Conservation (phyloP, 106 monocot species). For the Alisma plantagoaquatica region DNA sequence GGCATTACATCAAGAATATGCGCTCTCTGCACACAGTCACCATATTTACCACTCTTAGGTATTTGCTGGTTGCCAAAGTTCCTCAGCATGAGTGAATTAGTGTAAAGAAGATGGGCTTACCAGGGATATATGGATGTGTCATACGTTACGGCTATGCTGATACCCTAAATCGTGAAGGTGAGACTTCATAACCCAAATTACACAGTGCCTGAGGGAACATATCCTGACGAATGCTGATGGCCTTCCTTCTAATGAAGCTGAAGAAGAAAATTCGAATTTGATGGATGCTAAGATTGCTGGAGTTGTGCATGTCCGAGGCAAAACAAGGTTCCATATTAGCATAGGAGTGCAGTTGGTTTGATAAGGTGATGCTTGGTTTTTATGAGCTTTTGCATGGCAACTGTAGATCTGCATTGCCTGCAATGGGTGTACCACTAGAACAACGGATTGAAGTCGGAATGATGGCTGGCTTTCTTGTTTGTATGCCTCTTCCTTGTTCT, state of each 20-base stretch:
- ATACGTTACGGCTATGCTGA: slow-evolving; percentile 68
- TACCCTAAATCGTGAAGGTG: slow-evolving; percentile 22
- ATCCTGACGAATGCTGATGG: slow-evolving; percentile 19
- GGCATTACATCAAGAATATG: slow-evolving; percentile 49
- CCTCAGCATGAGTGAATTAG: slow-evolving; percentile 27
- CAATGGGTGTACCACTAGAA: slow-evolving; percentile 34
- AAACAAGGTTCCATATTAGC: slow-evolving; percentile 42
- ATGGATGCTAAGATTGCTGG: slow-evolving; percentile 32
- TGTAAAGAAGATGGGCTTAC: slow-evolving; percentile 27
- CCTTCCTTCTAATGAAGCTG: not conserved
- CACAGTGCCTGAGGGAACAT: slow-evolving; percentile 12
- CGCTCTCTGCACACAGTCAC: slow-evolving; percentile 46
- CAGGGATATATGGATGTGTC: slow-evolving; percentile 43
- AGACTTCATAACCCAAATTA: slow-evolving; percentile 44
- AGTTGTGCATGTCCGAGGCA: slow-evolving; percentile 64
- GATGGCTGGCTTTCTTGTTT: no score
- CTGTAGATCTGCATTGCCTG: slow-evolving; percentile 59
- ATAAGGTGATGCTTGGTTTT: slow-evolving; percentile 51
- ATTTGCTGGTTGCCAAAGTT: slow-evolving; percentile 49
- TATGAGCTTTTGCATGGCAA: slow-evolving; percentile 65
- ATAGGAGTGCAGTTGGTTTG: slow-evolving; percentile 28
- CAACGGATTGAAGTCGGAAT: slow-evolving; percentile 66
- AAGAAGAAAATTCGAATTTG: slow-evolving; percentile 29
- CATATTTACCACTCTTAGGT: slow-evolving; percentile 41
- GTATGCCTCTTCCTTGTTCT: no score